These are phyloP conservation scores for Fagus sylvatica DNA, from an alignment of 306 rosid genomes.

Conservation along the genomic window DNA sequence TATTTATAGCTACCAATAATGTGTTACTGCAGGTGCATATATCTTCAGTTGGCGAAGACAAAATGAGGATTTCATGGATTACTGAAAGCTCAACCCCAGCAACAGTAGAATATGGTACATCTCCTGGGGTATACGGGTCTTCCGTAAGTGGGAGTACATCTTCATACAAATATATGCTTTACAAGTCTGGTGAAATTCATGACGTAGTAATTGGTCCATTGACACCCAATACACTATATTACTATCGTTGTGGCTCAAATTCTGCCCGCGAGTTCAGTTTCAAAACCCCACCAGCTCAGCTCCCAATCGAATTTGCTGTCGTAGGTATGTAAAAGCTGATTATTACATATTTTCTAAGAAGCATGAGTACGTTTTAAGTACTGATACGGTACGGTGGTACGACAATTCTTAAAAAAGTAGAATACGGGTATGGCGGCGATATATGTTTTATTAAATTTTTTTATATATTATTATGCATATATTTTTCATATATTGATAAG, in stretches of 20 bases:
- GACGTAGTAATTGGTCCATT: constrained; percentile 70
- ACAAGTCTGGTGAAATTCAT: constrained; percentile 62
- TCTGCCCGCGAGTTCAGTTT: constrained; percentile 42
- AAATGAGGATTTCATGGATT: constrained; percentile 77
- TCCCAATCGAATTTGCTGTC: constrained; percentile 72
- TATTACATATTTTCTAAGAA: too few species aligned
- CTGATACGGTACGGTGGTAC: too few species aligned
- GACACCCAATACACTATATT: constrained; percentile 48
- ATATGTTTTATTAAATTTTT: too few species aligned
- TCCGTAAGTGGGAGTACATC: constrained; percentile 47
- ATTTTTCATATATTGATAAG: too few species aligned
- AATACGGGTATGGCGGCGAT: too few species aligned
- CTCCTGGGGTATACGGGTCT: constrained; percentile 36
- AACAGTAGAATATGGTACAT: constrained; percentile 49
- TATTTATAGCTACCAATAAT: not conserved
- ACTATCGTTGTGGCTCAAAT: constrained; percentile 57
- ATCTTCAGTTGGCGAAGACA: constrained; percentile 64
- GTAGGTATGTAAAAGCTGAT: constrained; percentile 36
- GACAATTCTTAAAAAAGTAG: too few species aligned
- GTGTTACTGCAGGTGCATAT: constrained; percentile 65
- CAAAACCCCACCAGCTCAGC: constrained; percentile 66
- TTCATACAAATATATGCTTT: constrained; percentile 33
- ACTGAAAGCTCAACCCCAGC: constrained; percentile 40
- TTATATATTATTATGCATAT: too few species aligned
- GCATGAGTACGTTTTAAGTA: too few species aligned